Evolutionary conservation across 306 rosid species (phyloP).

Genomic region (Carpinus viminea): DNA sequence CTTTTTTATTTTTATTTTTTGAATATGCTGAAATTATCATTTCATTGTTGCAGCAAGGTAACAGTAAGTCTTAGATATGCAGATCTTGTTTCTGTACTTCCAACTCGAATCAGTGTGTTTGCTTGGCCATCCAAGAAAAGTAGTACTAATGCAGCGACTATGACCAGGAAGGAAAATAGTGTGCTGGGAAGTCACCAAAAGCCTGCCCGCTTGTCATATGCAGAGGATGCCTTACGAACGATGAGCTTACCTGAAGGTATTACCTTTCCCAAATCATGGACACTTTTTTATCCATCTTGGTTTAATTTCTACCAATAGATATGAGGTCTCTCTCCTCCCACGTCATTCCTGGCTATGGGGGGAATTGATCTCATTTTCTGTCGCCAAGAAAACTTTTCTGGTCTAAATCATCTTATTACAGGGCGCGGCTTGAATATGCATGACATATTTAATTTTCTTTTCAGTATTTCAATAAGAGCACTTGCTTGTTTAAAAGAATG

Average conservation of each 20-base stretch:
- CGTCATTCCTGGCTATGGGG: neutral
- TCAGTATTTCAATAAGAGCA: too few species aligned
- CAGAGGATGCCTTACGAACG: slow-evolving; percentile 85
- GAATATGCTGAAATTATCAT: slow-evolving; percentile 27
- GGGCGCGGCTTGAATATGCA: neutral
- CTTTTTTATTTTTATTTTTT: neutral
- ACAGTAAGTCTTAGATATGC: slow-evolving; percentile 80
- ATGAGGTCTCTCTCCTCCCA: neutral
- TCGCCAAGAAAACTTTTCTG: too few species aligned
- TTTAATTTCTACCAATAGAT: neutral
- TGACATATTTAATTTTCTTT: neutral
- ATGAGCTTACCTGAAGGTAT: slow-evolving; percentile 90
- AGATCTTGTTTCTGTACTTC: slow-evolving; percentile 74
- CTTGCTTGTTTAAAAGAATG: neutral
- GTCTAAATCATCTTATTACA: neutral
- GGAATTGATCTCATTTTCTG: neutral
- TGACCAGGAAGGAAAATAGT: slow-evolving; percentile 65
- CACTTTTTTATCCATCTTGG: neutral
- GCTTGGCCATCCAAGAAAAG: slow-evolving; percentile 78
- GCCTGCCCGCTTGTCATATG: slow-evolving; percentile 73
- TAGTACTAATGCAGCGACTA: slow-evolving; percentile 30
- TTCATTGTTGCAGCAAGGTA: slow-evolving; percentile 75
- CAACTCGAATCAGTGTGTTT: slow-evolving; percentile 63
- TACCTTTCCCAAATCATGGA: slow-evolving; percentile 13
- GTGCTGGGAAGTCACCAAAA: slow-evolving; percentile 40